Conservation (phyloP, 139 green algal species). For the Chlorella sorokiniana region DNA sequence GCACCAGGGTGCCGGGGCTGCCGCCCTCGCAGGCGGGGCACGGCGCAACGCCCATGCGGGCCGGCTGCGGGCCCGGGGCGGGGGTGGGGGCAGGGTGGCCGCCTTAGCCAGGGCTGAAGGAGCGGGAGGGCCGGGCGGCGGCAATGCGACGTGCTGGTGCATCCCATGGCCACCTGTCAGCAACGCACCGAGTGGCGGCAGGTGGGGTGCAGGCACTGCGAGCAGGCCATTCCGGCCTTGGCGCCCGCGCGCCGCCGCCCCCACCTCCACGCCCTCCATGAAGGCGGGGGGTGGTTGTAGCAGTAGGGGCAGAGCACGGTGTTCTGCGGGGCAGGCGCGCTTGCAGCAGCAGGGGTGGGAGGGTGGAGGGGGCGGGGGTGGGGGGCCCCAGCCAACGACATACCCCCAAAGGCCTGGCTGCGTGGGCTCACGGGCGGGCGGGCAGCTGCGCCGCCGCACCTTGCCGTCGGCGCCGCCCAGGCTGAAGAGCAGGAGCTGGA, state of each 20-base stretch:
- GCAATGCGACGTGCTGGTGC: not conserved
- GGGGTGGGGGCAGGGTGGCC: too few relatives aligned
- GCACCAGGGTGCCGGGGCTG: conserved; percentile 63
- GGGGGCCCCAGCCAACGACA: too few relatives aligned
- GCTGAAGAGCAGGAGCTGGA: conserved; percentile 90
- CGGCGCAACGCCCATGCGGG: conserved; percentile 46
- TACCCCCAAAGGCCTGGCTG: too few relatives aligned
- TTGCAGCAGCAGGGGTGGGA: too few relatives aligned
- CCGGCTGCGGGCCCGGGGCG: conserved; percentile 33
- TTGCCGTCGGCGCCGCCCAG: conserved; percentile 81
- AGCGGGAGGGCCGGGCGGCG: too few relatives aligned
- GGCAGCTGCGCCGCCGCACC: too few relatives aligned
- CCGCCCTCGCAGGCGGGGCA: conserved; percentile 69
- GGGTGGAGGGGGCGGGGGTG: too few relatives aligned
- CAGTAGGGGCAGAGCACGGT: too few relatives aligned
- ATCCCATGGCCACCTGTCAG: too few relatives aligned
- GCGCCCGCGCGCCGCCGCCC: conserved; percentile 32
- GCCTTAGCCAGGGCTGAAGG: too few relatives aligned
- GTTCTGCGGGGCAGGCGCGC: too few relatives aligned
- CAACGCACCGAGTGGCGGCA: conserved; percentile 63
- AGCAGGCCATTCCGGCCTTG: conserved; percentile 89
- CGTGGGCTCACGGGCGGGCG: too few relatives aligned
- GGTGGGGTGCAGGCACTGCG: conserved; percentile 75
- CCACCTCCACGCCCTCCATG: conserved; percentile 59
- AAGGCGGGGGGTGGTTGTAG: conserved; percentile 89